A percentile compares a stretch with the other conserved stretches of the same genome.
Conservation (phyloP, 108 stramenopile species). For the Conticribra weissflogii region DNA sequence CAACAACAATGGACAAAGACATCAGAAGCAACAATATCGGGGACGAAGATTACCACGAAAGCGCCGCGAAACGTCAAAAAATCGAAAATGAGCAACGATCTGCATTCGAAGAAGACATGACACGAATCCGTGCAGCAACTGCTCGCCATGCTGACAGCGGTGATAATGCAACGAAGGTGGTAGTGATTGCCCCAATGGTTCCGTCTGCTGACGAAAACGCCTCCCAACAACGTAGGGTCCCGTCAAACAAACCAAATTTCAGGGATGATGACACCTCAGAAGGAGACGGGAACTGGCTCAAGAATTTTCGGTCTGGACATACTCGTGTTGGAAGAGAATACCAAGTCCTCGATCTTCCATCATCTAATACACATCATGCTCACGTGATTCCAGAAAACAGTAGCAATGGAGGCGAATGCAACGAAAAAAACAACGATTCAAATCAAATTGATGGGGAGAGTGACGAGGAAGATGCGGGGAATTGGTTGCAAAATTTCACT, state of each 20-base stretch:
- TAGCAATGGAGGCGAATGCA: not conserved
- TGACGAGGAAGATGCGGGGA: constrained; percentile 13
- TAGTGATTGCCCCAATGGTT: too few relatives aligned
- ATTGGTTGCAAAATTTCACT: constrained; percentile 28
- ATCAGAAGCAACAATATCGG: not conserved
- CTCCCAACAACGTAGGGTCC: too few relatives aligned
- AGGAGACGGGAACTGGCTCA: not conserved
- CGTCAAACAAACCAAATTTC: too few relatives aligned
- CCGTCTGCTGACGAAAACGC: too few relatives aligned
- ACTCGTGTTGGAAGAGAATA: not conserved
- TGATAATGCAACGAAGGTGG: too few relatives aligned
- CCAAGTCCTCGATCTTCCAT: not conserved
- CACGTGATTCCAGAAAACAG: not conserved
- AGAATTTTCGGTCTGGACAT: not conserved
- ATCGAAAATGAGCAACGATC: not conserved
- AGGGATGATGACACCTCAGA: too few relatives aligned
- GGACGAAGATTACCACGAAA: not conserved
- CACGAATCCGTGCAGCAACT: not conserved
- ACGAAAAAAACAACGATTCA: not conserved
- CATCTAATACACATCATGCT: not conserved
- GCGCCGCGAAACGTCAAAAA: constrained; percentile 5
- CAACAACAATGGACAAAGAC: not conserved
- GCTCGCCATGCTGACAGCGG: not conserved
- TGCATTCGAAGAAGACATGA: constrained; percentile 6
- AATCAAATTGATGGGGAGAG: constrained; percentile 4